Evolutionary conservation across 2,329 filamentous ascomycete species (phyloP).

Genomic region (Fusarium euwallaceae): DNA sequence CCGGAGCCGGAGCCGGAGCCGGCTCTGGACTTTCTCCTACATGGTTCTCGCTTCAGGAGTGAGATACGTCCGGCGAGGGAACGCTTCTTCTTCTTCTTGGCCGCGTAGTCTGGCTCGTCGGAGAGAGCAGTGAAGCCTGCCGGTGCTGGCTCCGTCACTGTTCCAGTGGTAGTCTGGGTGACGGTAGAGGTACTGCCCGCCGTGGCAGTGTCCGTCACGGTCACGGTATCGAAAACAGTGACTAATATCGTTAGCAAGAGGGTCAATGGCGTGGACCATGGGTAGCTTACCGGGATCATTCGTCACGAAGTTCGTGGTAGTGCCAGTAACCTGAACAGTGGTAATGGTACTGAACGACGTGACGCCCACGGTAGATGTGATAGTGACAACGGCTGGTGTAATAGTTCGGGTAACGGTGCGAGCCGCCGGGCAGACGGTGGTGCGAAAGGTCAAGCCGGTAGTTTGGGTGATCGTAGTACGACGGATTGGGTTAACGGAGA

Average conservation of each 20-base stretch:
- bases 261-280: not conserved
- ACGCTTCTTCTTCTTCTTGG: conserved; percentile 1
- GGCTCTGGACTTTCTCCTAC: not conserved
- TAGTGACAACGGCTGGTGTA: not conserved
- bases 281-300: not conserved
- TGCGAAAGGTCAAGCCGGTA: not conserved
- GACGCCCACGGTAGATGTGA: not conserved
- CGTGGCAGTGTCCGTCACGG: not conserved
- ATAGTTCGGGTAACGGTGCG: not conserved
- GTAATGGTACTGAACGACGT: not conserved
- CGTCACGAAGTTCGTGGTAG: not conserved
- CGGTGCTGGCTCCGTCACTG: not conserved
- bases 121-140: not conserved
- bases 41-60: not conserved
- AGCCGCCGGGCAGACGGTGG: not conserved
- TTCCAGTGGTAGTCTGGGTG: not conserved
- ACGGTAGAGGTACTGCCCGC: not conserved
- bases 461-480: not conserved
- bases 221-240: not conserved
- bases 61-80: not conserved
- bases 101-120: not conserved
- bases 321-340: not conserved
- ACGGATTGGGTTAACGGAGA: not conserved
- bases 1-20: not conserved
- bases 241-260: not conserved